phyloP scores from a whole-genome alignment of 768 basidiomycete genomes.

The Russula olivacea region DNA sequence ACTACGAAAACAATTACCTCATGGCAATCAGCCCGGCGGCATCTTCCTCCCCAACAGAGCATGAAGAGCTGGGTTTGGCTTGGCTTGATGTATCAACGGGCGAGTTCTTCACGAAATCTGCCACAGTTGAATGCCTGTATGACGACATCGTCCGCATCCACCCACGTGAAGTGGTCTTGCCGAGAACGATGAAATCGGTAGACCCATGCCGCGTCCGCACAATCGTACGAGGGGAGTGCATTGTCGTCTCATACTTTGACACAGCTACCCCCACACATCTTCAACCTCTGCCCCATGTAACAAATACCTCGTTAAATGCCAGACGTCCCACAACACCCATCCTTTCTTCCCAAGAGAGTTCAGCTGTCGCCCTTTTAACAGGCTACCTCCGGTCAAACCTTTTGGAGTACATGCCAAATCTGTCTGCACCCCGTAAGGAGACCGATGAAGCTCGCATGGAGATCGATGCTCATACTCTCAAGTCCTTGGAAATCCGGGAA shows the following conservation, averaged over 20 bases:
- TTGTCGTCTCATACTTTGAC: constrained; percentile 47
- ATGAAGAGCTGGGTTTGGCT: constrained; percentile 55
- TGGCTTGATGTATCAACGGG: constrained; percentile 96
- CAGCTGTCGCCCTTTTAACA: constrained; percentile 58
- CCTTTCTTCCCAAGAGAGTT: constrained; percentile 41
- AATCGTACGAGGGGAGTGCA: constrained; percentile 49
- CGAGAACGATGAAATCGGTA: constrained; percentile 35
- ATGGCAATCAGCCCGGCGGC: constrained; percentile 47
- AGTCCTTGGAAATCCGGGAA: constrained; percentile 82
- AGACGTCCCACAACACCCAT: neutral
- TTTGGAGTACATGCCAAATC: constrained; percentile 69
- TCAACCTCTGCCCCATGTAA: constrained; percentile 4
- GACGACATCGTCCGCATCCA: constrained; percentile 79
- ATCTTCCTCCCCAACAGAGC: neutral
- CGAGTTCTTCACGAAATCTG: constrained; percentile 77
- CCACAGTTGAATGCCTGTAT: constrained; percentile 48
- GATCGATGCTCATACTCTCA: constrained; percentile 83
- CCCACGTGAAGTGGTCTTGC: constrained; percentile 78
- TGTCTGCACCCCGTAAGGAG: constrained; percentile 55
- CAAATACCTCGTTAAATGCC: constrained; percentile 20
- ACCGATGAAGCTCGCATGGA: constrained; percentile 60
- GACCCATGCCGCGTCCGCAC: constrained; percentile 43
- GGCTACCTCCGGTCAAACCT: constrained; percentile 60
- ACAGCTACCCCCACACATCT: neutral
- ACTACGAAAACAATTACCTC: constrained; percentile 85